These are phyloP conservation scores for Penicillium dipodomyicola DNA, from an alignment of 495 filamentous ascomycete species.

Conservation along the genomic window DNA sequence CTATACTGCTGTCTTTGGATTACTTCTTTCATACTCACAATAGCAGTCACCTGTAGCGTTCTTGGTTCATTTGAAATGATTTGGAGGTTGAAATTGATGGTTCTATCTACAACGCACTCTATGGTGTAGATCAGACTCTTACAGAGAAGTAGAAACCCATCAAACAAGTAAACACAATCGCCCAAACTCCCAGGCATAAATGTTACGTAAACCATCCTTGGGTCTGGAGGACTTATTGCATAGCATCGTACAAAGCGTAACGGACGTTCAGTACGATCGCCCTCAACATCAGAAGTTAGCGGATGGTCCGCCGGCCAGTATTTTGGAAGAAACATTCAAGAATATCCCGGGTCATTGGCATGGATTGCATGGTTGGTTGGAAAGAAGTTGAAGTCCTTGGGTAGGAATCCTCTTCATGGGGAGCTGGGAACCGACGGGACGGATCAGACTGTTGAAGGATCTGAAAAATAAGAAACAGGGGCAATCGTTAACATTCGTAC, in stretches of 20 bases:
- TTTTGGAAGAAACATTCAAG: constrained; percentile 1
- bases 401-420: constrained; percentile 19
- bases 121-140: neutral
- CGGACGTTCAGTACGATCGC: constrained; percentile 9
- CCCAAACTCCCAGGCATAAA: constrained; percentile 15
- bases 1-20: neutral
- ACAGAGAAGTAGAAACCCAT: neutral
- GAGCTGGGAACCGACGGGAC: constrained; percentile 23
- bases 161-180: neutral
- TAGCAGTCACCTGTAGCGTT: neutral
- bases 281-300: constrained; percentile 4
- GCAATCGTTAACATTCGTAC: constrained; percentile 20
- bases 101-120: constrained; percentile 16
- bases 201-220: constrained; percentile 10
- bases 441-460: constrained; percentile 22
- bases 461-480: constrained; percentile 13
- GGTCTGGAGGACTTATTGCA: constrained; percentile 15
- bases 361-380: constrained; percentile 4
- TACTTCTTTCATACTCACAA: neutral
- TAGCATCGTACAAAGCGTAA: constrained; percentile 33
- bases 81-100: neutral
- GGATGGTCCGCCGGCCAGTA: constrained; percentile 4
- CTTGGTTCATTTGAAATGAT: neutral
- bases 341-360: constrained; percentile 10
- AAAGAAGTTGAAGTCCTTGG: constrained; percentile 9